phyloP scores from a whole-genome alignment of 768 basidiomycete genomes.

The Suillus occidentalis region DNA sequence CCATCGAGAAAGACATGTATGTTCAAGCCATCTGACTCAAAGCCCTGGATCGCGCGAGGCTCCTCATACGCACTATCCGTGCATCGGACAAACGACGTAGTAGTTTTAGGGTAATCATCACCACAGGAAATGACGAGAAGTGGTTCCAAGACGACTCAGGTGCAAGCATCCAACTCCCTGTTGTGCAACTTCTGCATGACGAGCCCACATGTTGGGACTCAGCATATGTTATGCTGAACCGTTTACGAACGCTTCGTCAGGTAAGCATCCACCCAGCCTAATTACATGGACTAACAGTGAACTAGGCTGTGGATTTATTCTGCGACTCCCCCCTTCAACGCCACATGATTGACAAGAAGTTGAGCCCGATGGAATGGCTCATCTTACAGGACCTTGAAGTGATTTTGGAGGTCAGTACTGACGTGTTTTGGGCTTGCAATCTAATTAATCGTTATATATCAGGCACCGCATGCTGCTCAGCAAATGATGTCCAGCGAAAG shows the following conservation, averaged over 20 bases:
- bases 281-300: too few relatives aligned
- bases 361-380: neutral
- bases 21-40: too few relatives aligned
- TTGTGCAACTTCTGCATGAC: conserved; percentile 23
- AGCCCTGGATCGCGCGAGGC: too few relatives aligned
- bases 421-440: too few relatives aligned
- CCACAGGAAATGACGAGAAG: neutral
- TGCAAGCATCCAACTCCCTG: neutral
- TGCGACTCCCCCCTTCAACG: too few relatives aligned
- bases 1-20: too few relatives aligned
- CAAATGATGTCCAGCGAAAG: too few relatives aligned
- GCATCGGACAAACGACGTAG: neutral
- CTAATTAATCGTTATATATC: too few relatives aligned
- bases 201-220: conserved; percentile 21
- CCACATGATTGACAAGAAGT: neutral
- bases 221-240: conserved; percentile 30
- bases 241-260: neutral
- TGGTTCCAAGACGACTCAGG: neutral
- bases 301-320: too few relatives aligned
- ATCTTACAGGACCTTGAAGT: conserved; percentile 6
- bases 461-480: too few relatives aligned
- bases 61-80: neutral
- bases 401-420: conserved; percentile 1
- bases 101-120: neutral
- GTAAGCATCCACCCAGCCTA: neutral